phyloP scores from a whole-genome alignment of 768 basidiomycete genomes.

The Dentipellis sp. region DNA sequence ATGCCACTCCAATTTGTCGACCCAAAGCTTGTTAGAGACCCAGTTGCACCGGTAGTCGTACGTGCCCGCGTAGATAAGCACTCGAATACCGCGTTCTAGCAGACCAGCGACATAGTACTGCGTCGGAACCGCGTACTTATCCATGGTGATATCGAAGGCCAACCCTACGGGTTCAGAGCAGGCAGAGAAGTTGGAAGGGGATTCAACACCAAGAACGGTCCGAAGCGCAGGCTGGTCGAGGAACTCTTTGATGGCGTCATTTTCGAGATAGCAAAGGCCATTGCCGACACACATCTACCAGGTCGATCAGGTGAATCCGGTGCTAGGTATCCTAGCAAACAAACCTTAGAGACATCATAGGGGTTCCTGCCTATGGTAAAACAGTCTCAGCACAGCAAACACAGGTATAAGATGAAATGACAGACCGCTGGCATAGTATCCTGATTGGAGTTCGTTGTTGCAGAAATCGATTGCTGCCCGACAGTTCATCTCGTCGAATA shows the following conservation, averaged over 20 bases:
- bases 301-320: neutral
- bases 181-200: conserved; percentile 40
- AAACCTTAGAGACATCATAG: conserved; percentile 50
- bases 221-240: conserved; percentile 38
- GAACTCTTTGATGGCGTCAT: conserved; percentile 31
- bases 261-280: conserved; percentile 31
- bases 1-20: conserved; percentile 64
- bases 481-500: conserved; percentile 60
- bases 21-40: conserved; percentile 72
- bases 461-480: conserved; percentile 63
- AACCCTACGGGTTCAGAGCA: conserved; percentile 48
- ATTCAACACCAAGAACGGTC: conserved; percentile 35
- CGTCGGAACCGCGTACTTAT: conserved; percentile 49
- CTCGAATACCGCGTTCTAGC: conserved; percentile 65
- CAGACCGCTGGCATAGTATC: conserved; percentile 29
- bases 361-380: conserved; percentile 32
- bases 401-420: neutral
- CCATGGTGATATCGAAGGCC: conserved; percentile 17
- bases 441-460: conserved; percentile 37
- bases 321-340: neutral
- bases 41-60: conserved; percentile 79
- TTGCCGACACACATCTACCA: conserved; percentile 20
- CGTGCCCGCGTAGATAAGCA: conserved; percentile 68
- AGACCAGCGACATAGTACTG: conserved; percentile 60
- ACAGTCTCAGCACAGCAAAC: neutral